phyloP scores from a whole-genome alignment of 2,329 filamentous ascomycete genomes.

The Fusarium sterilihyphosum region DNA sequence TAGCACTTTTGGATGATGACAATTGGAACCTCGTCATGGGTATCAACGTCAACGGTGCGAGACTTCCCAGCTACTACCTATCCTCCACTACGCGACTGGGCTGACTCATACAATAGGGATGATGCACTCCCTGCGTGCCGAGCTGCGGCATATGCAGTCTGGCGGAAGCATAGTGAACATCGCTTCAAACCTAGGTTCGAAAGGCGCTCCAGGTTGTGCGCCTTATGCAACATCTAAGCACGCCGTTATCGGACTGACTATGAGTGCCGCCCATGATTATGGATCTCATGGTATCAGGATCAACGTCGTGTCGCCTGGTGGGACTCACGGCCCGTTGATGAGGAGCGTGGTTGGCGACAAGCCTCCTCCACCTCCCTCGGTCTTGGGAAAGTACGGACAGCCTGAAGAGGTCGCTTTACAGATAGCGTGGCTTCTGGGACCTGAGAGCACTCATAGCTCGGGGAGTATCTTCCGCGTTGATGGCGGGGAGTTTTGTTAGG shows the following conservation, averaged over 20 bases:
- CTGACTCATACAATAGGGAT: neutral
- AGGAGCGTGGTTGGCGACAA: neutral
- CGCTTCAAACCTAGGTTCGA: neutral
- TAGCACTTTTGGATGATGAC: neutral
- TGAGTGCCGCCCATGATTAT: neutral
- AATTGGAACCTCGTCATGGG: neutral
- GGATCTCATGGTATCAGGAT: neutral
- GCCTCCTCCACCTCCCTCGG: neutral
- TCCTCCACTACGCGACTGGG: neutral
- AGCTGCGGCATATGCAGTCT: neutral
- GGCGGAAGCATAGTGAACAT: neutral
- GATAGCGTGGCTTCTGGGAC: neutral
- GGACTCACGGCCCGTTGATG: neutral
- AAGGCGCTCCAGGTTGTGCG: neutral
- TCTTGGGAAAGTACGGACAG: neutral
- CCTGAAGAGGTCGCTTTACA: neutral
- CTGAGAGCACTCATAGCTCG: neutral
- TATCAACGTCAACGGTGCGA: neutral
- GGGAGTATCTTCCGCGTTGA: neutral
- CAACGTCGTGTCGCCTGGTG: neutral
- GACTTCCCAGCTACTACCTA: rapidly evolving
- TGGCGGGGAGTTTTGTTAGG: neutral
- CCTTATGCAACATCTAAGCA: neutral
- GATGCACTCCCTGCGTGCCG: neutral
- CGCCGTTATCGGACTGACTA: neutral